Conservation (phyloP, 1,284 basidiomycete species). For the Fomes fomentarius region DNA sequence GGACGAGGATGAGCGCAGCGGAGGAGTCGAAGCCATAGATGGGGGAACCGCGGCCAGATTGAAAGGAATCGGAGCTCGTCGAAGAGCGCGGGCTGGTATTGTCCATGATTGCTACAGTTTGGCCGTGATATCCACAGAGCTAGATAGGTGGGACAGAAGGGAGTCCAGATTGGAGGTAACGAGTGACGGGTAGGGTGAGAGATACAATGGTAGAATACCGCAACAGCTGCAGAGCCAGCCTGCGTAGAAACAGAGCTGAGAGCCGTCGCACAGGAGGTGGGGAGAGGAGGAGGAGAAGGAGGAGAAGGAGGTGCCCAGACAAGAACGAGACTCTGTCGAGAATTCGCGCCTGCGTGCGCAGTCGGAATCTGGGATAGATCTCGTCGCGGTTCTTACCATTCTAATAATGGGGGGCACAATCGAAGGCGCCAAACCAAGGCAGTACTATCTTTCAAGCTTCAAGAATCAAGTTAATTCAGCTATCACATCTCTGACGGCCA, state of each 20-base stretch:
- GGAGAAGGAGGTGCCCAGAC: conserved; percentile 7
- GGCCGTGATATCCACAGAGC: too few relatives aligned
- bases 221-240: conserved; percentile 25
- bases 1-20: conserved; percentile 64
- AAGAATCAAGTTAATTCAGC: too few relatives aligned
- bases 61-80: conserved; percentile 30
- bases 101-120: conserved; percentile 7
- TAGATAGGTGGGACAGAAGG: background rate
- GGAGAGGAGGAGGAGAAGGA: conserved; percentile 8
- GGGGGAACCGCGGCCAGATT: conserved; percentile 30
- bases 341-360: too few relatives aligned
- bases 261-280: conserved; percentile 3
- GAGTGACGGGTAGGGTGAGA: conserved; percentile 11
- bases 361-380: background rate
- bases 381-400: conserved; percentile 5
- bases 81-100: conserved; percentile 27
- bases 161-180: conserved; percentile 7
- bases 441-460: too few relatives aligned
- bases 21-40: conserved; percentile 37
- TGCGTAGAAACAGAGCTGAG: conserved; percentile 21
- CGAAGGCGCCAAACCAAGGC: too few relatives aligned
- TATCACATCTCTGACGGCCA: conserved; percentile 16
- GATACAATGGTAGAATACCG: conserved; percentile 2
- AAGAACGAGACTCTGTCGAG: conserved; percentile 5
- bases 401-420: too few relatives aligned